phyloP scores from a whole-genome alignment of 768 basidiomycete species.

The Daedaleopsis sinensis region DNA sequence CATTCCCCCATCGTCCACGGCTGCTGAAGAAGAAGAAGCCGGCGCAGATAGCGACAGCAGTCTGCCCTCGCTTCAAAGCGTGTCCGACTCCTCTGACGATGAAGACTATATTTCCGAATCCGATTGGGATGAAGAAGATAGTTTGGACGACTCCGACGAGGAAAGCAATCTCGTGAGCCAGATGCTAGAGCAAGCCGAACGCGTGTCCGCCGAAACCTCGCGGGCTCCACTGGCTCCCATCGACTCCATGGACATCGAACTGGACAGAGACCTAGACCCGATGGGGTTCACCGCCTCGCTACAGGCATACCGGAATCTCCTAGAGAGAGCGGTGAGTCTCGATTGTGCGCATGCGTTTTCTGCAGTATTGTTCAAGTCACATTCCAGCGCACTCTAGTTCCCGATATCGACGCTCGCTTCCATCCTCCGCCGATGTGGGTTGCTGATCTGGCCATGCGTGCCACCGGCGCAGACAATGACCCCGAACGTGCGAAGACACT shows the following conservation, averaged over 20 bases:
- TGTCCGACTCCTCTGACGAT: conserved; percentile 27
- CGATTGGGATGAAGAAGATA: conserved; percentile 15
- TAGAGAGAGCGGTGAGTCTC: conserved; percentile 11
- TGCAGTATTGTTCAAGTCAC: not conserved
- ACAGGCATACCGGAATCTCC: not conserved
- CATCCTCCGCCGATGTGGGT: not conserved
- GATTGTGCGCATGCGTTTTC: too few species aligned
- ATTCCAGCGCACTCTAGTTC: not conserved
- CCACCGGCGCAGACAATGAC: conserved; percentile 41
- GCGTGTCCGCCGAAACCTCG: too few species aligned
- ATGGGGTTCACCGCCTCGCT: not conserved
- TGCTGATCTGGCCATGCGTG: not conserved
- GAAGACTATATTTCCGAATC: conserved; percentile 7
- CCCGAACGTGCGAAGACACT: conserved; percentile 67
- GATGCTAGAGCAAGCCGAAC: not conserved
- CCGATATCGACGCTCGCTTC: not conserved
- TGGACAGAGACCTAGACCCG: too few species aligned
- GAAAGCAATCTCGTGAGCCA: not conserved
- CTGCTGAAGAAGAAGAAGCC: not conserved
- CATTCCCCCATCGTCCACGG: not conserved
- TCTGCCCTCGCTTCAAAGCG: conserved; percentile 27
- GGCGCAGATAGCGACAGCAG: conserved; percentile 23
- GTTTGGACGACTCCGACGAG: conserved; percentile 9
- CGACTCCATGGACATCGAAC: not conserved
- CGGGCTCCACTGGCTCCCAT: not conserved